phyloP scores from a whole-genome alignment of 129 eudicot genomes.

The Artemisia tridentata region DNA sequence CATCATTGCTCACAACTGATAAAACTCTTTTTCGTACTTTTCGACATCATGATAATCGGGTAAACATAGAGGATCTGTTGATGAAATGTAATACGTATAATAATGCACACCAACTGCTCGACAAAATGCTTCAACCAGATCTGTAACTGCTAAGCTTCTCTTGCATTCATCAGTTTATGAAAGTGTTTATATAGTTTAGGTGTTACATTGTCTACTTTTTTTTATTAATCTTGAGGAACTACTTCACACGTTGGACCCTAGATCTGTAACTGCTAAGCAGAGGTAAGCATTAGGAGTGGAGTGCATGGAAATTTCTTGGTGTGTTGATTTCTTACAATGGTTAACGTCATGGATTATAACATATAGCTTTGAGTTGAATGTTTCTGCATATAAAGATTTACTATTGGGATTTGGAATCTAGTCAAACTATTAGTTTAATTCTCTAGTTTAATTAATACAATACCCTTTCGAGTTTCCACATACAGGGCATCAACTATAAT shows the following conservation, averaged over 20 bases:
- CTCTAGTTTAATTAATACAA: not conserved
- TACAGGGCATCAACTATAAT: not conserved
- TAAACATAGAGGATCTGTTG: too few species aligned
- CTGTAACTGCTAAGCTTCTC: too few species aligned
- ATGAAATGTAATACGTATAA: too few species aligned
- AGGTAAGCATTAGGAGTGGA: slow-evolving; percentile 22
- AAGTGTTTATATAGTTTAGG: not conserved
- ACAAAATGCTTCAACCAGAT: too few species aligned
- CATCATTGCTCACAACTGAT: too few species aligned
- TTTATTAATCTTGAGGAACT: not conserved
- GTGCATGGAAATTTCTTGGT: not conserved
- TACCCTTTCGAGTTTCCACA: slow-evolving; percentile 10
- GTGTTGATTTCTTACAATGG: not conserved
- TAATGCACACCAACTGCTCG: too few species aligned
- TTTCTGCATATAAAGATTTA: not conserved
- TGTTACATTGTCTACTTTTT: not conserved
- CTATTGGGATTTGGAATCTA: not conserved
- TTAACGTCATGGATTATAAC: slow-evolving; percentile 25
- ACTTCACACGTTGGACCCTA: not conserved
- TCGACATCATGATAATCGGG: too few species aligned
- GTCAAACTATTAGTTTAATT: not conserved
- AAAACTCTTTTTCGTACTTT: too few species aligned
- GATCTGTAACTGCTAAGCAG: slow-evolving; percentile 1
- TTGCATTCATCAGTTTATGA: not conserved
- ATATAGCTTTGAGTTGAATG: slow-evolving; percentile 18